phyloP scores from a whole-genome alignment of 345 rosid genomes.

The Kandelia obovata region DNA sequence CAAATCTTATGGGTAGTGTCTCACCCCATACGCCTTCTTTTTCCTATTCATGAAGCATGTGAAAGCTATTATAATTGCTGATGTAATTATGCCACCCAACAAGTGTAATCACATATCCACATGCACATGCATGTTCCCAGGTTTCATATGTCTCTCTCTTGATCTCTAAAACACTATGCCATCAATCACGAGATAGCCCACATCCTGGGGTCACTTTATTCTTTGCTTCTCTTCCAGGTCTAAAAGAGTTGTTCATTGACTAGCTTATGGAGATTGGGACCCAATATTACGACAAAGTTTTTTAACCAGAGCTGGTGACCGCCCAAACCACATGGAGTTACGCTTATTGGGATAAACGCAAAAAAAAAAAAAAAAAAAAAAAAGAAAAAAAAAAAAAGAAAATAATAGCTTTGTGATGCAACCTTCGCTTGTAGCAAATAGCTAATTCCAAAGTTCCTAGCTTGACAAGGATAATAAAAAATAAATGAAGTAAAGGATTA shows the following conservation, averaged over 20 bases:
- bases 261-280: neutral
- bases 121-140: neutral
- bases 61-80: slow-evolving; percentile 2
- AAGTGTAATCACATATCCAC: neutral
- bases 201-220: neutral
- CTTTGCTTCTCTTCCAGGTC: neutral
- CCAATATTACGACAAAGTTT: neutral
- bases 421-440: slow-evolving; percentile 15
- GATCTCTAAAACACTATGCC: neutral
- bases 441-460: neutral
- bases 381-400: neutral
- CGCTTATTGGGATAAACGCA: neutral
- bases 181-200: no score
- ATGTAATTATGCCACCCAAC: slow-evolving; percentile 2
- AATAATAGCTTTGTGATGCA: neutral
- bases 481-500: neutral
- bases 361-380: neutral
- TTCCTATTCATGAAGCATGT: neutral
- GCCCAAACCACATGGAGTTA: neutral
- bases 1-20: neutral
- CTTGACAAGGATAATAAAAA: neutral
- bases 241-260: neutral
- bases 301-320: neutral
- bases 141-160: neutral
- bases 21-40: neutral